Base-by-base conservation (phyloP, 1,284 basidiomycete species). In the Microbotryum silenes-acaulis region DNA sequence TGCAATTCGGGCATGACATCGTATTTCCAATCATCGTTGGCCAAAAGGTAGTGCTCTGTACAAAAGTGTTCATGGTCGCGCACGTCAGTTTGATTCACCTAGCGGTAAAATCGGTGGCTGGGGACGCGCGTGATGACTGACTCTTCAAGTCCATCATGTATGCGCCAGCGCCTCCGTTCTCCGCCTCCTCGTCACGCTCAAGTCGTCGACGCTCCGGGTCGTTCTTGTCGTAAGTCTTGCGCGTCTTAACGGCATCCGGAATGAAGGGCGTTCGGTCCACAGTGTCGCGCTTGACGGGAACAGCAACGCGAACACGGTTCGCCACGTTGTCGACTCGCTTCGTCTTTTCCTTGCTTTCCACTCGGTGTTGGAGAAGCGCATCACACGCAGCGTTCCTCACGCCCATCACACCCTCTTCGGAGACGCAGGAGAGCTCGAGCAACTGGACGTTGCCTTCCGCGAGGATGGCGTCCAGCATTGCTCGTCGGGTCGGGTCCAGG, bases 1-100 rank as follows among this genome's bases (percentile, higher is more conserved):
- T 91, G 85, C 73, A 99, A 89, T 78, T 98, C 96, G 31, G 94
- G 96, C 27, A 98, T 89, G 69, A 85, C 82, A 74, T 99, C 94
- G 79, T 86, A 82, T 79, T 97, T 99, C 94, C 94, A 99, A 57
- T 90, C 87, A 55, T 89, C 86, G 74, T 97, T 86, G 48, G 85
- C 82, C 59, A 98, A 85, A 37, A 97, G 70, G 79, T 97, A 98
- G 59, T 42, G 37, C 63, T 63, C 63, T 70, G 56, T 67, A 57
- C 31, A 23, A 12, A 18, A 18, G 10, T 7, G 27, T 49, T 18
- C 37, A 42, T 12, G 37, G 14, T 42, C 4, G 37, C 16, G 10
- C 4, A 42, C 6, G 37, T 42, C 37, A 42, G 3, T 42, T 42
- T 42, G 37, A 14, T 16, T 42, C 14, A 42, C 4, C 14, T 5